phyloP scores from a whole-genome alignment of 345 rosid genomes.

The Populus ilicifolia region DNA sequence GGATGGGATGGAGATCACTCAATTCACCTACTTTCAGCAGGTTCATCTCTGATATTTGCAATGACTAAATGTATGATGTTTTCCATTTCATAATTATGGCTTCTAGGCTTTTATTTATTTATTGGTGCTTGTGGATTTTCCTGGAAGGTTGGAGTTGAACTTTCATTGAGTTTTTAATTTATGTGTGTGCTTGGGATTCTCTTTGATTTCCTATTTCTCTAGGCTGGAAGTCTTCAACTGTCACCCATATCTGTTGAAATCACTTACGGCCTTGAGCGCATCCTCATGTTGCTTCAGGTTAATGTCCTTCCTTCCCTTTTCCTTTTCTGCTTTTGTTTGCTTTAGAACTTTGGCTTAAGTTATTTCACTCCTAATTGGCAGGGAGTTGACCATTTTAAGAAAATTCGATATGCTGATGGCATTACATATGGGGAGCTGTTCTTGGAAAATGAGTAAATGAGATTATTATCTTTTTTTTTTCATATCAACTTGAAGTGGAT shows the following conservation, averaged over 20 bases:
- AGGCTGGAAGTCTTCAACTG: conserved; percentile 96
- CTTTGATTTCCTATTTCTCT: conserved; percentile 4
- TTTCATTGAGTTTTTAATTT: background rate
- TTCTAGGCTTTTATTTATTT: background rate
- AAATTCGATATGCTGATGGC: conserved; percentile 85
- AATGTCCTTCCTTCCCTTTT: conserved; percentile 2
- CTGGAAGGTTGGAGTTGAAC: background rate
- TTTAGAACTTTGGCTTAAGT: conserved; percentile 26
- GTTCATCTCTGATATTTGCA: conserved; percentile 31
- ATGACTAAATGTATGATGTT: background rate
- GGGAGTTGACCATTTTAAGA: conserved; percentile 99
- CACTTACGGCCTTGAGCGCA: conserved; percentile 96
- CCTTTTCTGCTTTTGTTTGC: conserved; percentile 14
- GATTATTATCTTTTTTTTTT: conserved; percentile 1
- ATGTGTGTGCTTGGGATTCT: background rate
- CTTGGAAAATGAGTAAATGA: conserved; percentile 84
- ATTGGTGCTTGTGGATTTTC: background rate
- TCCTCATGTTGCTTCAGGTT: conserved; percentile 97
- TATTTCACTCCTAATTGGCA: conserved; percentile 28
- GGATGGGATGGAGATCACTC: conserved; percentile 99
- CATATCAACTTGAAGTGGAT: background rate
- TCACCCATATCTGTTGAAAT: conserved; percentile 94
- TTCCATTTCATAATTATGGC: background rate
- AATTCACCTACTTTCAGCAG: conserved; percentile 99
- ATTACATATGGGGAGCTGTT: conserved; percentile 95